Base-by-base conservation (phyloP, 2,329 filamentous ascomycete genomes). In the Colletotrichum liriopes region DNA sequence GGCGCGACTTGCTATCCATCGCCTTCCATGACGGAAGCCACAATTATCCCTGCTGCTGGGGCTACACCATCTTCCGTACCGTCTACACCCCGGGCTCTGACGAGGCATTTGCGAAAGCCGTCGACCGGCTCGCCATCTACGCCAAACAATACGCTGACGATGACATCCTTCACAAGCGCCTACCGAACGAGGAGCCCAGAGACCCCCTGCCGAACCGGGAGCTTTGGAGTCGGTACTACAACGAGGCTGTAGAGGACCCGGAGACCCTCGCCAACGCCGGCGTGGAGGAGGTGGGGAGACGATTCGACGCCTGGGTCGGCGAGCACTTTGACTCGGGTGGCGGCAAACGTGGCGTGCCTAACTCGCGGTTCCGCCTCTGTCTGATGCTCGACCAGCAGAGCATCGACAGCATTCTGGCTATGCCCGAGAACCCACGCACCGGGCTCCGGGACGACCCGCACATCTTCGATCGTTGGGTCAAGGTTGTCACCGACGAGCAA, bases 311-410 rank as follows among this genome's bases (percentile, higher is more conserved):
- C 43, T 75, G 75, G 74, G 63, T 74, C 39, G 49, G 20, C 23
- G 51, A 73, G 3, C 65, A 73, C 39, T 58, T 66, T 47, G 51
- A 56, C 49, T 62, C 67, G 23, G 23, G 23, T 12, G 29, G 49
- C 52, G 59, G 37, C 65, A 62, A 29, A 29, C 59, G 62, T 49
- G 52, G 45, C 12, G 41, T 51, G 32, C 71, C 65, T 1, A 77
- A 75, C 23, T 61, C 47, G 35, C 70, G 74, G 12, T 76, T 76
- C 58, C n/a, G 32, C 26, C 72, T 75, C 52, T 77, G 75, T 59
- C 39, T 77, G 59, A 69, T 77, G 66, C 65, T 77, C 3, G 74
- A 77, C 56, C 62, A 75, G 64, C 74, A 77, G 63, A 76, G 75
- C 58, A 67, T 77, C 26, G 71, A 77, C 49, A 71, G 69, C 26